phyloP scores from a whole-genome alignment of 495 filamentous ascomycete species.

The Pseudotulostoma volvatum region DNA sequence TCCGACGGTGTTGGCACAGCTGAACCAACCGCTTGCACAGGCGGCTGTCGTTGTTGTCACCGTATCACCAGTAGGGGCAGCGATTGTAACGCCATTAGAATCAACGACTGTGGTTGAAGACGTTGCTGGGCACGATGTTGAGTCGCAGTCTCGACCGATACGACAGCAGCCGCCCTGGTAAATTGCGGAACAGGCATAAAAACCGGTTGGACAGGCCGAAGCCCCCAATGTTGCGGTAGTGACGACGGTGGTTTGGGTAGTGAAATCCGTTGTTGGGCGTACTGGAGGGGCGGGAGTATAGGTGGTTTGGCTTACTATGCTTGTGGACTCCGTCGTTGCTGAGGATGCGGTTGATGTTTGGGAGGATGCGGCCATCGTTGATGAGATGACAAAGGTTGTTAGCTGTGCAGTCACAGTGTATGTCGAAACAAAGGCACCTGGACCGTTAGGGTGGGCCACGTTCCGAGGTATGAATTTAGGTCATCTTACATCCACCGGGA shows the following conservation, averaged over 20 bases:
- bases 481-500: conserved; percentile 59
- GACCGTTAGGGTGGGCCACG: conserved; percentile 4
- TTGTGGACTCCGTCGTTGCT: conserved; percentile 4
- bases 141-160: conserved; percentile 65
- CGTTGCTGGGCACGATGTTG: conserved; percentile 47
- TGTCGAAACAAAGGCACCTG: conserved; percentile 30
- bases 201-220: conserved; percentile 49
- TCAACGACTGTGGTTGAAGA: conserved; percentile 43
- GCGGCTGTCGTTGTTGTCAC: conserved; percentile 14
- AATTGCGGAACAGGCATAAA: conserved; percentile 54
- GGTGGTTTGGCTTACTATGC: conserved; percentile 19
- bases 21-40: conserved; percentile 67
- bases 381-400: conserved; percentile 22
- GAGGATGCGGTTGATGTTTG: conserved; percentile 9
- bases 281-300: conserved; percentile 26
- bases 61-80: conserved; percentile 37
- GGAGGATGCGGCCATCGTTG: conserved; percentile 10
- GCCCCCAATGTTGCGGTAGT: conserved; percentile 20
- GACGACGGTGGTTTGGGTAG: conserved; percentile 11
- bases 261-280: conserved; percentile 32
- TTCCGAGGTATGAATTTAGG: no score
- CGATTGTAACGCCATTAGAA: conserved; percentile 49
- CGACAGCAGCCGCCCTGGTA: conserved; percentile 65
- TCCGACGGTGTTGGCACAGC: conserved; percentile 44
- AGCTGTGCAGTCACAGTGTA: conserved; percentile 31